These are phyloP conservation scores for Paspalum notatum DNA, from an alignment of 176 grass and related monocot genomes.

Conservation along the genomic window DNA sequence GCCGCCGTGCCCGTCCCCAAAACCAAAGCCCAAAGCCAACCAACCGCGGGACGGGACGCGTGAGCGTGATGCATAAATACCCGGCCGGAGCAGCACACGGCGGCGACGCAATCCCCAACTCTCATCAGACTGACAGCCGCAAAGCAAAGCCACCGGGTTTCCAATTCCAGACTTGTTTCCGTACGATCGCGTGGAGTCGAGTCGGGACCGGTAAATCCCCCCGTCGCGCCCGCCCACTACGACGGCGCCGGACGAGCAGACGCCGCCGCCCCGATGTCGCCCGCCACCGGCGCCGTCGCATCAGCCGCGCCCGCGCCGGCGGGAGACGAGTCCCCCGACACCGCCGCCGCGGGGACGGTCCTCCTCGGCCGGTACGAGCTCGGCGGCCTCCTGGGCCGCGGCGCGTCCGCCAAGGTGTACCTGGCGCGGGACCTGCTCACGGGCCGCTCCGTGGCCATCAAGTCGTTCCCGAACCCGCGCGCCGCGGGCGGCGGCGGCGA, in stretches of 20 bases:
- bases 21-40: too few relatives aligned
- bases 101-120: too few relatives aligned
- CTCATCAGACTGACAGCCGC: neutral
- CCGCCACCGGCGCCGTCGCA: slow-evolving; percentile 56
- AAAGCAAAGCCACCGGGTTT: neutral
- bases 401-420: slow-evolving; percentile 93
- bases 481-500: too few relatives aligned
- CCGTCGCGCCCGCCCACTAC: slow-evolving; percentile 33
- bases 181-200: too few relatives aligned
- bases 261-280: slow-evolving; percentile 60
- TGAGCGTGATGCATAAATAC: too few relatives aligned
- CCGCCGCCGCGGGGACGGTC: slow-evolving; percentile 20
- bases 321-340: too few relatives aligned
- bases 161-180: too few relatives aligned
- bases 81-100: too few relatives aligned
- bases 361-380: slow-evolving; percentile 71
- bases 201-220: neutral
- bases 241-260: slow-evolving; percentile 52
- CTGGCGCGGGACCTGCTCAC: slow-evolving; percentile 65
- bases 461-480: slow-evolving; percentile 70
- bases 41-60: too few relatives aligned
- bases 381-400: slow-evolving; percentile 73
- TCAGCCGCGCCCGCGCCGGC: neutral
- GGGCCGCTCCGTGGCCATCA: slow-evolving; percentile 67
- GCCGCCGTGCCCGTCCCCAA: too few relatives aligned